phyloP scores from a whole-genome alignment of 371 early-diverging fungal genomes.

The Actinomortierella wolfii region DNA sequence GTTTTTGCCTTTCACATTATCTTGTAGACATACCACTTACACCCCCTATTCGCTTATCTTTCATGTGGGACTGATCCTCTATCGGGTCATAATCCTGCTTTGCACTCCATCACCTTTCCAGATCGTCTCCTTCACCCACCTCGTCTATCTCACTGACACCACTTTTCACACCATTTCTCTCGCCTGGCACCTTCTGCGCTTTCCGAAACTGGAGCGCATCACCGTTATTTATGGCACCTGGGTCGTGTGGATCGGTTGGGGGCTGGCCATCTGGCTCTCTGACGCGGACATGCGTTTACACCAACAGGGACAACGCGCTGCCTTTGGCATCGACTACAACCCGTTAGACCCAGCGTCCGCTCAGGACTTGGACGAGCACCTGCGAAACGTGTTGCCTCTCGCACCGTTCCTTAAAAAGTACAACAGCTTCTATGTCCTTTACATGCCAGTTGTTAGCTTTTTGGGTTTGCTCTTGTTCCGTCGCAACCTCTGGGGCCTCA shows the following conservation, averaged over 20 bases:
- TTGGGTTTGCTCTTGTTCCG: constrained; percentile 61
- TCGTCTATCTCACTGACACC: constrained; percentile 58
- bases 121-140: constrained; percentile 50
- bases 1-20: background rate
- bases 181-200: constrained; percentile 52
- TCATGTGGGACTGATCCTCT: constrained; percentile 51
- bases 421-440: constrained; percentile 37
- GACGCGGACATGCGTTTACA: constrained; percentile 44
- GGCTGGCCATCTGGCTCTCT: constrained; percentile 52
- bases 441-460: constrained; percentile 50
- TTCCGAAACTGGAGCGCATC: constrained; percentile 53
- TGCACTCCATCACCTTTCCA: constrained; percentile 52
- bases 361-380: constrained; percentile 10
- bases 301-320: constrained; percentile 41
- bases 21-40: constrained; percentile 45
- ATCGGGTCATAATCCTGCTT: constrained; percentile 42
- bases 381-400: constrained; percentile 31
- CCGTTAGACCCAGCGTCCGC: constrained; percentile 1
- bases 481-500: constrained; percentile 67
- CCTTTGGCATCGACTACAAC: constrained; percentile 48
- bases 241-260: constrained; percentile 69
- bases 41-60: constrained; percentile 49
- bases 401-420: constrained; percentile 48
- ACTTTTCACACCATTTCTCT: constrained; percentile 58
- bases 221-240: constrained; percentile 69